Evolutionary conservation across 2,329 filamentous ascomycete species (phyloP), one percentile per base, ranked within the genome.

Genomic region (Phaeoacremonium minimum): DNA sequence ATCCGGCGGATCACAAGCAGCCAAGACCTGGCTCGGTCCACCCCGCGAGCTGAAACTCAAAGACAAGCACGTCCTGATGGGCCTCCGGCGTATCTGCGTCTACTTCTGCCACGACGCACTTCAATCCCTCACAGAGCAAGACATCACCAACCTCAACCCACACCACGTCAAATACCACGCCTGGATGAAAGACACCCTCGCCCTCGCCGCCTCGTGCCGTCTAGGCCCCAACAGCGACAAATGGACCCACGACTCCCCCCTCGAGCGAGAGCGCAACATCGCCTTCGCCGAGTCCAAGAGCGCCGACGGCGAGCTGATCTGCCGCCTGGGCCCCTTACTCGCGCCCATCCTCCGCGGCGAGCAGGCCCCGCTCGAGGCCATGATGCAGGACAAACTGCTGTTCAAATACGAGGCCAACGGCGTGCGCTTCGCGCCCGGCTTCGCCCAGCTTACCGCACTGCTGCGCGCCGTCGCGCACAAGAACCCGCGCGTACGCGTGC

Each of bases 361-460:
- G 31, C 40, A 35, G 9, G 55, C 48, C 7, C 47, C 59, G 17
- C 46, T 65, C 9, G 60, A 65, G 32, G 39, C 55, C 11, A 48
- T 68, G 35, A 50, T 48, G 15, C 44, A 57, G 28, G 50, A 62
- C 20, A 45, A 53, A 22, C 42, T 63, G 30, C 46, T 67, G 3
- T 45, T 53, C n/a, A 32, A 47, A 11, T 58, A 61, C 28, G 61
- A 66, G 33, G 31, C n/a, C 28, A 46, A 46, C 6, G 45, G 44
- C 6, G 35, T 52, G 19, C 50, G 49, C 17, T 51, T 53, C 20
- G 42, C 40, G 1, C 41, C 41, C 0, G 42, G 46, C 12, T 51
- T 55, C 29, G 30, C 40, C 2, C 49, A 53, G 19, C 30, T 59
- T 8, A 51, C 46, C 18, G 33, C 44, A 15, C 30, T 50, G 18